These are phyloP conservation scores for Mucor irregularis DNA, from an alignment of 371 early-diverging fungal species.

Conservation along the genomic window DNA sequence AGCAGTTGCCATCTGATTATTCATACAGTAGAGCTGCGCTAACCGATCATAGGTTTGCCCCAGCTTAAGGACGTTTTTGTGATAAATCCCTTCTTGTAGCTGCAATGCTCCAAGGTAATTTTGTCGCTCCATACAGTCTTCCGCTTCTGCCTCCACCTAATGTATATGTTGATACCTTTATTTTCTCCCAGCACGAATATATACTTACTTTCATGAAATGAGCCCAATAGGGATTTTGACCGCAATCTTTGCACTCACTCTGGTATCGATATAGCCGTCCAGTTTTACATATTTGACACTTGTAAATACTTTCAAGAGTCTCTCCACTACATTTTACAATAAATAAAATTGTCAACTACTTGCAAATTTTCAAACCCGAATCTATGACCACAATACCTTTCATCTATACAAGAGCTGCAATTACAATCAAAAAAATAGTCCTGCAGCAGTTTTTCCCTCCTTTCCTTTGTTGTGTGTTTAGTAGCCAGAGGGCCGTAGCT, in stretches of 20 bases:
- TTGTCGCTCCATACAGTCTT: not conserved
- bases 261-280: slow-evolving; percentile 14
- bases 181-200: too few species aligned
- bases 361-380: not conserved
- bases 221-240: slow-evolving; percentile 3
- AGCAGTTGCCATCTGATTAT: slow-evolving; percentile 10
- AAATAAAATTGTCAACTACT: not conserved
- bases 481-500: slow-evolving; percentile 39
- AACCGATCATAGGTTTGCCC: slow-evolving; percentile 27
- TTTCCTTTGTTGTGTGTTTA: not conserved
- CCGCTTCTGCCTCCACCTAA: slow-evolving; percentile 16
- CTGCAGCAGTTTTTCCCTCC: slow-evolving; percentile 15
- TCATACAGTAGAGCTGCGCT: slow-evolving; percentile 11
- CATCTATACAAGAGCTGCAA: slow-evolving; percentile 22
- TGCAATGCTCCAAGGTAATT: slow-evolving; percentile 8
- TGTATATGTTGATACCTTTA: too few species aligned
- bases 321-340: not conserved
- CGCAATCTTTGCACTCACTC: slow-evolving; percentile 14
- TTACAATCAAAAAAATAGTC: slow-evolving; percentile 35
- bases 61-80: slow-evolving; percentile 9
- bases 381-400: slow-evolving; percentile 16
- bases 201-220: slow-evolving; percentile 12
- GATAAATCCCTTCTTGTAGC: slow-evolving; percentile 18
- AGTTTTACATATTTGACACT: slow-evolving; percentile 20
- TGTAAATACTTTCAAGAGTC: slow-evolving; percentile 12